Conservation (phyloP, 1,284 basidiomycete genomes). For the Leccinum ambiguum region DNA sequence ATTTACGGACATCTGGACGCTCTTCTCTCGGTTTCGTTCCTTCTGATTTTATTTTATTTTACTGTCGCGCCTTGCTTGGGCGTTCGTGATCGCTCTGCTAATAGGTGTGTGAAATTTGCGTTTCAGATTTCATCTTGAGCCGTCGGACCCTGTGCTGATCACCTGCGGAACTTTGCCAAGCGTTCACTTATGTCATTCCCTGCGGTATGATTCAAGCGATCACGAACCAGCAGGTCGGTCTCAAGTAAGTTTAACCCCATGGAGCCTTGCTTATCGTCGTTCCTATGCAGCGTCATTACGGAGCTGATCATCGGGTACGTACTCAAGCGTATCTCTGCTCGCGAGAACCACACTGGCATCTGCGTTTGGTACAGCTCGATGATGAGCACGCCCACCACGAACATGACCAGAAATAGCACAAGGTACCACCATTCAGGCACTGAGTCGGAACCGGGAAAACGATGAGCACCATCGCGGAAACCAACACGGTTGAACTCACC, state of each 20-base stretch:
- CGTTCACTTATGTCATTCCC: constrained; percentile 45
- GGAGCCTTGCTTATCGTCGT: background rate
- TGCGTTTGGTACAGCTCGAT: constrained; percentile 59
- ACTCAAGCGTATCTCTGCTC: background rate
- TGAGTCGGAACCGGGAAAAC: background rate
- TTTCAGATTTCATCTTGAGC: background rate
- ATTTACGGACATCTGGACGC: background rate
- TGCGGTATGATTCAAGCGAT: constrained; percentile 46
- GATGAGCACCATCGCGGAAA: constrained; percentile 26
- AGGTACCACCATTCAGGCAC: constrained; percentile 37
- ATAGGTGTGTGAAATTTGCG: constrained; percentile 28
- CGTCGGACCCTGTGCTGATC: background rate
- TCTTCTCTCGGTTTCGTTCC: background rate
- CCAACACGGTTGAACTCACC: constrained; percentile 44
- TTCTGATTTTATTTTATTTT: background rate
- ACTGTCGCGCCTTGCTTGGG: constrained; percentile 21
- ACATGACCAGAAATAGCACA: constrained; percentile 38
- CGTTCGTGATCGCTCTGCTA: constrained; percentile 41
- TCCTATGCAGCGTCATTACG: constrained; percentile 37
- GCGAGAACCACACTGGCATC: constrained; percentile 38
- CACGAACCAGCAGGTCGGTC: constrained; percentile 42
- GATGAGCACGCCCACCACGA: constrained; percentile 54
- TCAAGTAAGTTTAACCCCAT: constrained; percentile 32
- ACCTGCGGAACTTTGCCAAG: constrained; percentile 21
- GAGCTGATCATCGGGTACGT: constrained; percentile 49